phyloP scores from a whole-genome alignment of 2,329 filamentous ascomycete species.

The Ophiocordyceps robertsii region DNA sequence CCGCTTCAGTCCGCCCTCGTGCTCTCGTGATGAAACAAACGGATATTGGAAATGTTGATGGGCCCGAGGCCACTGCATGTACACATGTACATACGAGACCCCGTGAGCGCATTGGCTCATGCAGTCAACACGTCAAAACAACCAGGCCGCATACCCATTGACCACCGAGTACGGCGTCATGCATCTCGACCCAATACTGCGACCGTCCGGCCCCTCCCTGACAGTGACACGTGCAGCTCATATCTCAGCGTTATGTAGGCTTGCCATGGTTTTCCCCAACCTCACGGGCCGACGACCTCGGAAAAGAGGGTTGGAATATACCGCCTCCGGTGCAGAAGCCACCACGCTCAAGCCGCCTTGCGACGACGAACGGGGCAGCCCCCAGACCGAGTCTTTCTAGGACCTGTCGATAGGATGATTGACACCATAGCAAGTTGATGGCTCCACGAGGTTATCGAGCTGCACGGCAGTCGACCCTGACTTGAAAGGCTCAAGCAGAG shows the following conservation, averaged over 20 bases:
- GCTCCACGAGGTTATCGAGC: conserved; percentile 76
- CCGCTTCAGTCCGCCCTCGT: too few species aligned
- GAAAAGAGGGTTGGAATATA: conserved; percentile 86
- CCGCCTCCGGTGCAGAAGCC: conserved; percentile 45
- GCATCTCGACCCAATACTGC: too few species aligned
- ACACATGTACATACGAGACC: too few species aligned
- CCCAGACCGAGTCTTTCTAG: conserved; percentile 57
- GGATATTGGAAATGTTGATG: too few species aligned
- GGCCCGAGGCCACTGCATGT: too few species aligned
- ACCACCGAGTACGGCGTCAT: too few species aligned
- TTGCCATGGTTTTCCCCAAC: conserved; percentile 81
- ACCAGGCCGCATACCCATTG: too few species aligned
- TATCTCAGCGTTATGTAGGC: conserved; percentile 41
- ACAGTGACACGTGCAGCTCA: not conserved
- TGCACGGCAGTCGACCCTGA: conserved; percentile 70
- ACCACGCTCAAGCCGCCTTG: conserved; percentile 50
- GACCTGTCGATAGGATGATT: conserved; percentile 93
- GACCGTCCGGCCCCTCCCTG: too few species aligned
- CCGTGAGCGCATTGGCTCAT: too few species aligned
- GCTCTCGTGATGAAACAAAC: too few species aligned
- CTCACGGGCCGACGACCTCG: conserved; percentile 82
- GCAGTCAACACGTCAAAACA: too few species aligned
- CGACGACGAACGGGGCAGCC: conserved; percentile 53
- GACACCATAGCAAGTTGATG: conserved; percentile 62
- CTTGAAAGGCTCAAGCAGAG: conserved; percentile 31